Base-by-base conservation (phyloP, 495 filamentous ascomycete species). In the Hypoxylon subgilvum region DNA sequence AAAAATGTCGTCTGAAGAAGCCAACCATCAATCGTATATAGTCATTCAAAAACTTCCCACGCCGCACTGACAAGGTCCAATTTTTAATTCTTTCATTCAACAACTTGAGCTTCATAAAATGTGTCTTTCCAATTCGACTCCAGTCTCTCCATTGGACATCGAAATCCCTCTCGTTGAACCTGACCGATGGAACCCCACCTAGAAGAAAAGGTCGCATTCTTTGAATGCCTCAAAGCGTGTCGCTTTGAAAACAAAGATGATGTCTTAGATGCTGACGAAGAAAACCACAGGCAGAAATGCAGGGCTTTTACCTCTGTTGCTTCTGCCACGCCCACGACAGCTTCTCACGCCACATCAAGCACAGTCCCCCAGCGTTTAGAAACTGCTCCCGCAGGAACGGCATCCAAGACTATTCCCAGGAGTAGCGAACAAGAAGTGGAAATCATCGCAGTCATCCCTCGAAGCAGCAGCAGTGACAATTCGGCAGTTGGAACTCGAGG, bases 171-270 rank as follows among this genome's bases (percentile, higher is more conserved):
- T 46, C 43, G 31, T 49, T n/a, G 7, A 22, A 8, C 25, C 13
- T 42, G 39, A 28, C 18, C 35, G 34, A 70, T 68, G 67, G 57
- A 65, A 45, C 21, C 39, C 32, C 40, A 52, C 22, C 35, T 70
- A 36, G 44, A 58, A 45, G 65, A 70, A 10, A 70, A 70, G 45
- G 13, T 50, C 17, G 61, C 61, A 27, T 70, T 70, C 55, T 70
- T 70, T 50, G 57, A 65, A 34, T 39, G 44, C 32, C 40, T 70
- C 18, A 22, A 46, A 14, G 51, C 40, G 6, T 55, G 40, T 41
- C 50, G 25, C 6, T 22, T 36, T 13, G 44, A 52, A 16, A 58
- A 68, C 1, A 22, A 36, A 16, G 52, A 59, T 2, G 65, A 70
- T 46, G 36, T 19, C 8, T 52, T 70, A 14, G 48, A 42, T 21